phyloP scores from a whole-genome alignment of 345 rosid genomes.

The Brassica carinata region DNA sequence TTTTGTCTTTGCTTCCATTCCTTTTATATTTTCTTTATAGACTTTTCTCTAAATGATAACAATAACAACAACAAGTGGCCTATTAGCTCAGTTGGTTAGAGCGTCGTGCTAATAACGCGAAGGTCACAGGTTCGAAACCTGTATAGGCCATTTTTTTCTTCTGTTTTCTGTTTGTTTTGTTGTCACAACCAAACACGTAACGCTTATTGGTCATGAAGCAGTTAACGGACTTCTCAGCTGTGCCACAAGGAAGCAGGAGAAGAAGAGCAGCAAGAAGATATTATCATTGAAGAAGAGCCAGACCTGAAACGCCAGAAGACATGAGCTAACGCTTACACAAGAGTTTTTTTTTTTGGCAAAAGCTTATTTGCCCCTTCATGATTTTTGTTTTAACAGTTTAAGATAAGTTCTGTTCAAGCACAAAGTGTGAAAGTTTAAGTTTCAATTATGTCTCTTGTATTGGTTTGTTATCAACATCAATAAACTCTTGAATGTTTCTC shows the following conservation, averaged over 20 bases:
- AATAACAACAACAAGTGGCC: not conserved
- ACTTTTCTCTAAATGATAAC: no score
- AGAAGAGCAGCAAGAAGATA: slow-evolving; percentile 22
- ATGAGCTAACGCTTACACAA: slow-evolving; percentile 3
- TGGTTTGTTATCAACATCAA: not conserved
- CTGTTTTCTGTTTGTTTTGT: no score
- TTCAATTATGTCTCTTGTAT: not conserved
- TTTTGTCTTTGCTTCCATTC: not conserved
- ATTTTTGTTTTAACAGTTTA: no score
- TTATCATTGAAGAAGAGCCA: slow-evolving; percentile 28
- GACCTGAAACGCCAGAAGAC: slow-evolving; percentile 38
- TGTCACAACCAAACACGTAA: no score
- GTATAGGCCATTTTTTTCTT: slow-evolving; percentile 45
- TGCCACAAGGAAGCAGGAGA: slow-evolving; percentile 48
- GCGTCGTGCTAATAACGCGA: slow-evolving; percentile 98
- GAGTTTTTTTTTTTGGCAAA: not conserved
- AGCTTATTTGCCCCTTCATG: no score
- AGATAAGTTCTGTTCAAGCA: no score
- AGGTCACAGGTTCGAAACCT: slow-evolving; percentile 82
- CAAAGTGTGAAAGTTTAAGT: not conserved
- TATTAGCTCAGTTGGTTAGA: slow-evolving; percentile 86
- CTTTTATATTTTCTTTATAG: no score
- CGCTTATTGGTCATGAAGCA: slow-evolving; percentile 68
- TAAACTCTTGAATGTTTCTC: not conserved
- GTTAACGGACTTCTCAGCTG: slow-evolving; percentile 67